A percentile compares a stretch with the other conserved stretches of the same genome.
Conservation (phyloP, 2,329 filamentous ascomycete genomes). For the Claviceps pusilla region DNA sequence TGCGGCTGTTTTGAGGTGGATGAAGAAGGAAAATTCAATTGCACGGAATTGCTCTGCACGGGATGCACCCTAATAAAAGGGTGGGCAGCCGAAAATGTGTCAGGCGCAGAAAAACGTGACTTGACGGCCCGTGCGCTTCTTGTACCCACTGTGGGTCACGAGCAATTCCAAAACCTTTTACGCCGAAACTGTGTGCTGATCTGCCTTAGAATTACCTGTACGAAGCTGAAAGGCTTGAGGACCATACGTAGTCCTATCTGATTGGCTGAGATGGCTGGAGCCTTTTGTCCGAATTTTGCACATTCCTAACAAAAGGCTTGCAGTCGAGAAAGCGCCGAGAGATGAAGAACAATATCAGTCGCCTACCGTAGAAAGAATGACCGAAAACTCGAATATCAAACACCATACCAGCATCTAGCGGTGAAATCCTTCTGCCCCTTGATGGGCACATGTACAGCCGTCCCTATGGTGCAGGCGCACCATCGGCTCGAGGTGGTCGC, state of each 20-base stretch:
- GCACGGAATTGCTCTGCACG: background rate
- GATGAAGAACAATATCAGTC: background rate
- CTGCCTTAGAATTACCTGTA: too few species aligned
- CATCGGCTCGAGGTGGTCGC: too few species aligned
- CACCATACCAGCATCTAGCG: background rate
- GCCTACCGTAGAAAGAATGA: too few species aligned
- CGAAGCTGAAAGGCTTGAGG: background rate
- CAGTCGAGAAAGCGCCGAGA: background rate
- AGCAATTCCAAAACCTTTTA: too few species aligned
- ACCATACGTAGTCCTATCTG: background rate
- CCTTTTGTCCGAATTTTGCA: background rate
- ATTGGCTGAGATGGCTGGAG: background rate
- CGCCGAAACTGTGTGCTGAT: too few species aligned
- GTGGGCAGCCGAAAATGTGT: background rate
- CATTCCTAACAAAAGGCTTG: background rate
- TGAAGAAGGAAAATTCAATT: background rate
- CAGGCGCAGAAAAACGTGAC: conserved; percentile 4
- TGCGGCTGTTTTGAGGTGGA: background rate
- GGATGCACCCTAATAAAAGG: conserved; percentile 1
- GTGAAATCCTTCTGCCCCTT: background rate
- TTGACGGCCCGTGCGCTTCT: background rate
- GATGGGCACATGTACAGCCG: background rate
- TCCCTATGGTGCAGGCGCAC: background rate
- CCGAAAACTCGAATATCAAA: background rate
- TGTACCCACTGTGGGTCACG: too few species aligned